Evolutionary conservation across 2,329 filamentous ascomycete species (phyloP), one percentile per base, ranked within the genome.

Genomic region (Cordyceps tenuipes): DNA sequence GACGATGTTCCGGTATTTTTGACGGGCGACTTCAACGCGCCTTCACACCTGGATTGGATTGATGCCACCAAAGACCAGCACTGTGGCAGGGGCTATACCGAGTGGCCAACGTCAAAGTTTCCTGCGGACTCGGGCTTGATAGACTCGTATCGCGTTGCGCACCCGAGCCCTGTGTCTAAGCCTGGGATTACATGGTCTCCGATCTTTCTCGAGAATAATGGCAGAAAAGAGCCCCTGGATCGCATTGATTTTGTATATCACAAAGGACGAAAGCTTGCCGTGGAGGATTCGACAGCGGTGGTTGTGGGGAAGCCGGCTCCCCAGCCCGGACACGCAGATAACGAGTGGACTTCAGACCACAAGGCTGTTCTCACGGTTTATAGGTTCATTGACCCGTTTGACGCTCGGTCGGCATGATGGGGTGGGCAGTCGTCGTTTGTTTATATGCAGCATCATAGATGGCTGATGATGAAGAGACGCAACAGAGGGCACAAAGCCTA

Each of bases 191-290:
- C 74, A 1, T 77, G 75, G 75, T 77, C 75, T 0, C 75, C 75
- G 4, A 64, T 77, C 9, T 72, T 68, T 54, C 67, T 69, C 6
- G 65, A 66, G 13, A 75, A 76, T 60, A 63, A 66, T 0, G 50
- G 57, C 31, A 47, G 57, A 29, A 54, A 54, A 21, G 75, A 77
- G 66, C 75, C 75, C 0, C 62, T 72, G 56, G 75, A 77, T 57
- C 64, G 75, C 17, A 77, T 77, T 29, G 75, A 77, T 63, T 76
- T 76, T 60, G 69, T 77, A 23, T 76, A 76, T 29, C 69, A 75
- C 66, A 73, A 72, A 59, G 73, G 73, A 0, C 57, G 53, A 1
- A 66, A 64, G 49, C 62, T 77, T 1, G 66, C 65, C n/a, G 69
- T 73, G 0, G n/a, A 69, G 0, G 66, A 65, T 12, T 74, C 75